Evolutionary conservation across 371 early-diverging fungal genomes (phyloP).

Genomic region (Mucor sp.): DNA sequence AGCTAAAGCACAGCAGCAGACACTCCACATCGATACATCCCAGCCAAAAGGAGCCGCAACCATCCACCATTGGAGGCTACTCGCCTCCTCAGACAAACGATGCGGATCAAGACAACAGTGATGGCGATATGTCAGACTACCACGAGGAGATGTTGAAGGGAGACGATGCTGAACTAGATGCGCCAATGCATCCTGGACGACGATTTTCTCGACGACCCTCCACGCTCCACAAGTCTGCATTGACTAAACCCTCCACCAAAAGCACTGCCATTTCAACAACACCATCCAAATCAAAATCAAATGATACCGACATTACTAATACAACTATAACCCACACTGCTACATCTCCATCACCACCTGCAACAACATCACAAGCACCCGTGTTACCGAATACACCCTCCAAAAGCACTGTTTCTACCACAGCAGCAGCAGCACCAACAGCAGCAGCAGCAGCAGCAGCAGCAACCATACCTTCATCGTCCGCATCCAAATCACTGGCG

Average conservation of each 20-base stretch:
- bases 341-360: background rate
- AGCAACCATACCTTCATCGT: background rate
- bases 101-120: constrained; percentile 35
- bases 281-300: background rate
- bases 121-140: constrained; percentile 57
- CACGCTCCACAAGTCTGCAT: background rate
- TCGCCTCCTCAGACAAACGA: background rate
- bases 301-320: background rate
- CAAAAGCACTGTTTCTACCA: background rate
- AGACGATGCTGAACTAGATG: constrained; percentile 19
- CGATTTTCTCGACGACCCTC: constrained; percentile 10
- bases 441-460: background rate
- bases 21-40: constrained; percentile 15
- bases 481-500: background rate
- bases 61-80: background rate
- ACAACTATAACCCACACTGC: background rate
- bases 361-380: too few relatives aligned
- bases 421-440: background rate
- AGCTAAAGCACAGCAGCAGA: constrained; percentile 1
- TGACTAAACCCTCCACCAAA: background rate
- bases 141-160: constrained; percentile 63
- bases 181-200: constrained; percentile 7
- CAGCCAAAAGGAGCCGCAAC: constrained; percentile 5
- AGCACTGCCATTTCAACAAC: background rate
- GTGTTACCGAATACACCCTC: background rate